Evolutionary conservation across 441 rosid genomes (phyloP), one percentile per base, ranked within the genome.

Genomic region (Gossypium laxum): DNA sequence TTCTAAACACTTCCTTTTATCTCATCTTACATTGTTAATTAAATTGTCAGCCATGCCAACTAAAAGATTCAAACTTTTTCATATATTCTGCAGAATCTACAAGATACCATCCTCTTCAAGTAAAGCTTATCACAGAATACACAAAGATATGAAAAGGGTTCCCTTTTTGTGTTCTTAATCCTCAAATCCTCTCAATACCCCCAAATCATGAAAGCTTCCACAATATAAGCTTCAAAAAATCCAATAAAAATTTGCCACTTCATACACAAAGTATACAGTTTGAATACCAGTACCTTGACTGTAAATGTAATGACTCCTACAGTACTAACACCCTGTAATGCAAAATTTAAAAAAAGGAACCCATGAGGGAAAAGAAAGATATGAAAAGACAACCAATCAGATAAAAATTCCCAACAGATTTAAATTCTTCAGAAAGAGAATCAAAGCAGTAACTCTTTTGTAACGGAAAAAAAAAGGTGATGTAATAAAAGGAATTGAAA

Each of bases 1-100:
- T 81, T 80, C 52, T 22, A 67, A 63, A 70, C 15, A 34, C 61
- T 61, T 47, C 5, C 19, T 50, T 67, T 64, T 70, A 73, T 64
- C 73, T 85, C 81, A 76, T 69, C 74, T 69, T 64, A 19, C 70
- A 64, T 8, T 34, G 75, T 64, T 69, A 18, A 28, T 75, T 41
- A 72, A 65, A 43, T 21, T 28, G 43, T 32, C 74, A 62, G 54
- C 47, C 73, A 51, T 30, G 45, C 32, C 59, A 4, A 50, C 38
- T 1, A 19, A 55, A 10, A 41, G 32, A 43, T 28, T 68, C 34
- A 61, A 56, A 22, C 57, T 66, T 69, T 75, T 72, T 38, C 32
- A 55, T 59, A 68, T 21, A 45, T 38, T 56, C 47, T 2, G 34
- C 50, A 59, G 56, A 73, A 59, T 59, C 56, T 30, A 28, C 68